Conservation (phyloP, 2,329 filamentous ascomycete genomes). For the Pyricularia pennisetigena region DNA sequence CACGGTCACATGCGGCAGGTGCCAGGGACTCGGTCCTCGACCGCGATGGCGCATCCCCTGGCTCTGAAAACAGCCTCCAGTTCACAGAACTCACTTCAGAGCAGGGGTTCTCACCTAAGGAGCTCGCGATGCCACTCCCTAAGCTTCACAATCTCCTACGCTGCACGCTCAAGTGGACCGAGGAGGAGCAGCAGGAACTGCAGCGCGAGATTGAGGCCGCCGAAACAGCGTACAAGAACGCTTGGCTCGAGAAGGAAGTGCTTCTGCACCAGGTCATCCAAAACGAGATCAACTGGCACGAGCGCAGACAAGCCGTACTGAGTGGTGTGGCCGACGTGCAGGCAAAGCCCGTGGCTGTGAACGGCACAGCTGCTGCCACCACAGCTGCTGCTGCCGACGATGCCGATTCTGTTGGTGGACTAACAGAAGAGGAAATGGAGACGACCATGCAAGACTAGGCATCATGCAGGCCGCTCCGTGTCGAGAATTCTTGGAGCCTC, state of each 20-base stretch:
- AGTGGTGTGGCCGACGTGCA: slow-evolving; percentile 33
- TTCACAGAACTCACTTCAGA: slow-evolving; percentile 44
- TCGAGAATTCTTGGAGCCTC: neutral
- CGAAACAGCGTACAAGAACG: slow-evolving; percentile 57
- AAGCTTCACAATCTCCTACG: slow-evolving; percentile 59
- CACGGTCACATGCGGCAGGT: slow-evolving; percentile 45
- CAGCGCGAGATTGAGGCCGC: slow-evolving; percentile 54
- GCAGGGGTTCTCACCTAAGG: slow-evolving; percentile 54
- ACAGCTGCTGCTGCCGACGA: slow-evolving; percentile 3
- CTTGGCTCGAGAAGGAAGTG: slow-evolving; percentile 74
- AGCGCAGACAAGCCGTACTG: slow-evolving; percentile 45
- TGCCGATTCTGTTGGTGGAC: neutral
- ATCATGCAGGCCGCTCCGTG: neutral
- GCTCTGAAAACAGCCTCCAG: slow-evolving; percentile 40
- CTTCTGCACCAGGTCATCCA: slow-evolving; percentile 63
- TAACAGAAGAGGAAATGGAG: slow-evolving; percentile 1
- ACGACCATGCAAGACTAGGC: slow-evolving; percentile 1
- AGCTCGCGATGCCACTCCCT: slow-evolving; percentile 49
- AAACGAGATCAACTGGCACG: slow-evolving; percentile 56
- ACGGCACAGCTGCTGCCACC: slow-evolving; percentile 1
- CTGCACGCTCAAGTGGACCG: slow-evolving; percentile 63
- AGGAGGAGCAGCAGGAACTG: slow-evolving; percentile 54
- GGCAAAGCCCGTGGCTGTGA: slow-evolving; percentile 4
- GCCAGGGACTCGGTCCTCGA: slow-evolving; percentile 36
- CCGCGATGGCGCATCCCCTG: slow-evolving; percentile 1